Percentiles rank a stretch among this genome's conserved stretches.
Conservation (phyloP, 2,329 filamentous ascomycete species). For the Aspergillus vadensis region DNA sequence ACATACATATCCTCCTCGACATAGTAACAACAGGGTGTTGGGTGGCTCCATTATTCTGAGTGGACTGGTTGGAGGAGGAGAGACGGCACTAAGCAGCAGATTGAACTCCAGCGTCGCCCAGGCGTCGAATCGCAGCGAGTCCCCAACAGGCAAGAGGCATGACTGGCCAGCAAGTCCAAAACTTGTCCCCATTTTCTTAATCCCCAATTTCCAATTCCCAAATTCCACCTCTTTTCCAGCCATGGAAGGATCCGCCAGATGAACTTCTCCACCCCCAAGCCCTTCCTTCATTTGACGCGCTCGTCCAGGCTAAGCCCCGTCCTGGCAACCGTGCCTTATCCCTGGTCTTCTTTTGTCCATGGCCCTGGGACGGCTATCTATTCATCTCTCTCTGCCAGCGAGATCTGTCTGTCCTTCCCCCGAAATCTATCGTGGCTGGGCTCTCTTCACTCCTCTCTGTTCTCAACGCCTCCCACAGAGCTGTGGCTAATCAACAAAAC, state of each 20-base stretch:
- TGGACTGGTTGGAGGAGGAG: not conserved
- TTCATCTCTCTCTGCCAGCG: not conserved
- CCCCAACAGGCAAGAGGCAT: not conserved
- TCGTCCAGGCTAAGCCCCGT: not conserved
- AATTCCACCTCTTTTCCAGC: not conserved
- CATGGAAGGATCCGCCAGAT: not conserved
- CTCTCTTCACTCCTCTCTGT: not conserved
- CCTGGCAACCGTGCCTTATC: not conserved
- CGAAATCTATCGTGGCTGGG: not conserved
- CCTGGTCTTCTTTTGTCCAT: not conserved
- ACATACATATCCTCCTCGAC: not conserved
- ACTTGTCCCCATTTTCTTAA: too few species aligned
- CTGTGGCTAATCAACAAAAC: not conserved
- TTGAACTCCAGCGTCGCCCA: not conserved
- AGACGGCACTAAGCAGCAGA: not conserved
- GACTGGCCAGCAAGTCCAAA: too few species aligned
- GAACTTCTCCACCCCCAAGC: not conserved
- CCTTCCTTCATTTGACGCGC: not conserved
- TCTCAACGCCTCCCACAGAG: not conserved
- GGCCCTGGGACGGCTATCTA: not conserved
- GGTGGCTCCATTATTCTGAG: too few species aligned
- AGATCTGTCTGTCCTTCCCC: not conserved
- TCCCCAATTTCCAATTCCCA: not conserved
- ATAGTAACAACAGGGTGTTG: too few species aligned
- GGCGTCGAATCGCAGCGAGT: not conserved